Evolutionary conservation across 73 alveolate species (phyloP), one percentile per base, ranked within the genome.

Genomic region (Tetrahymena elliotti): DNA sequence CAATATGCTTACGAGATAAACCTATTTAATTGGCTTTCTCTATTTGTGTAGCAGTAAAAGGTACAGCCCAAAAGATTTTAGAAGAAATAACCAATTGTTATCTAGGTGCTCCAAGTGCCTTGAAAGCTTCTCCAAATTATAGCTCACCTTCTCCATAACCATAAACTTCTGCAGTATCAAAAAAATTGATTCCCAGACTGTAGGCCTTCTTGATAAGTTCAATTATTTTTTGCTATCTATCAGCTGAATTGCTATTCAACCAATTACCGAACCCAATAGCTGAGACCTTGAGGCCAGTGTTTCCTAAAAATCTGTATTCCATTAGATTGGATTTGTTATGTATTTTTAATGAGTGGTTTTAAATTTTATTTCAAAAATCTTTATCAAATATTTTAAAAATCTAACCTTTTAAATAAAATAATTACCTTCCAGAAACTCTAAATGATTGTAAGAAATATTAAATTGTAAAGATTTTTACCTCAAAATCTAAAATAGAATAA

Each of bases 101-200:
- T 68, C 96, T 33, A 12, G 93, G 96, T 35, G 93, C 93, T 82
- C 41, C 84, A 18, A 40, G 94, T 95, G 54, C 92, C 53, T 97
- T 98, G 15, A 96, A 94, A 20, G 96, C 93, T 38, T 95, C 96
- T 13, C 98, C 97, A 27, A 98, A 93, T 38, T 95, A 34, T 2
- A 83, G 83, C 82, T 98, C 99, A 39, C 98, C 99, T 31, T 52
- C 84, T 22, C 99, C 99, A 27, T n/a, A 33, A 38, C 84, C 96
- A 93, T 93, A 93, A 53, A 94, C 94, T 96, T 98, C 99, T 13
- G 99, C 99, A 31, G 99, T 98, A 96, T 98, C 99, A 93, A 98
- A 97, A 97, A 98, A 98, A 97, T 98, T 98, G 97, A 98, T 96
- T 18, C 99, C 99, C 53, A 96, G 94, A 35, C 96, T 98, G 93